A percentile compares a stretch with the other conserved stretches of the same genome.
Conservation (phyloP, 306 rosid species). For the Dalbergia cultrata region DNA sequence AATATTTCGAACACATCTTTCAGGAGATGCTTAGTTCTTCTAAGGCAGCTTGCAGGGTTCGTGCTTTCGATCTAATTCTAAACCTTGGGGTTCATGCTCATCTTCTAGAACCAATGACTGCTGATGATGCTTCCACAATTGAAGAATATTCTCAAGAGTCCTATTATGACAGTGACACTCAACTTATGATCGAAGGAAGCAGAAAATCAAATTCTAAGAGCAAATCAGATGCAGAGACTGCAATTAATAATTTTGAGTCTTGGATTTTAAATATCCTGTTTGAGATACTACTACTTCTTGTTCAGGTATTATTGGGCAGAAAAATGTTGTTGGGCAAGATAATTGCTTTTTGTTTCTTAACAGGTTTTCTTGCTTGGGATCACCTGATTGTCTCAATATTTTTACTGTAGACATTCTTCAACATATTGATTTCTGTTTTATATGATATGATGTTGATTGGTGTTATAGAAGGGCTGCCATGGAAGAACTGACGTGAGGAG, state of each 20-base stretch:
- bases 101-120: constrained; percentile 83
- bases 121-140: constrained; percentile 70
- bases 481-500: constrained; percentile 21
- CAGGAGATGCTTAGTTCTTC: constrained; percentile 97
- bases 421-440: constrained; percentile 12
- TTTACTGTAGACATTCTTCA: constrained; percentile 6
- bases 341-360: constrained; percentile 32
- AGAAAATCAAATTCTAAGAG: constrained; percentile 58
- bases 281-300: constrained; percentile 92
- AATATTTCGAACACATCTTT: constrained; percentile 44
- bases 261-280: constrained; percentile 94
- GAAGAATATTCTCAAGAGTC: constrained; percentile 89
- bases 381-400: constrained; percentile 33
- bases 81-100: constrained; percentile 99
- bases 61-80: constrained; percentile 96
- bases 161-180: constrained; percentile 75
- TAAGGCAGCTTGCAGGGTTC: constrained; percentile 78
- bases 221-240: constrained; percentile 60
- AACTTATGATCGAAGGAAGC: constrained; percentile 70
- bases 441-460: background rate
- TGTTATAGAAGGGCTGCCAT: constrained; percentile 31
- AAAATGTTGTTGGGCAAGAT: constrained; percentile 29
- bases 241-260: constrained; percentile 78
- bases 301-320: constrained; percentile 72
- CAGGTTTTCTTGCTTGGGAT: constrained; percentile 26